Evolutionary conservation across 2,329 filamentous ascomycete species (phyloP).

Genomic region (Alternaria novae-zelandiae): DNA sequence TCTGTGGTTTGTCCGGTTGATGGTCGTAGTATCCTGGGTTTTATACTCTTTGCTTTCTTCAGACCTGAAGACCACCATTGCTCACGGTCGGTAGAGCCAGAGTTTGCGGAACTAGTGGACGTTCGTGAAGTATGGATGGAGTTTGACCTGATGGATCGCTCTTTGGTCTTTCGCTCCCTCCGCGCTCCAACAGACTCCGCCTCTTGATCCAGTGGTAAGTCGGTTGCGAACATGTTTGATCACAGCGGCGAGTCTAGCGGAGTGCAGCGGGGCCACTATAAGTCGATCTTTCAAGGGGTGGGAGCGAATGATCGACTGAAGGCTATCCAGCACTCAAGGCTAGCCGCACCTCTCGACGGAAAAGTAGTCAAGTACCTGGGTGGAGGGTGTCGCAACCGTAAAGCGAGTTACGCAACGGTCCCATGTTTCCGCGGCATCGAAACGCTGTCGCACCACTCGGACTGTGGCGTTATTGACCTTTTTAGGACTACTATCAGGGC

Average conservation of each 20-base stretch:
- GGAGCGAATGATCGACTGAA: conserved; percentile 11
- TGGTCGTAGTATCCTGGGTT: conserved; percentile 27
- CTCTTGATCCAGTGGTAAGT: conserved; percentile 46
- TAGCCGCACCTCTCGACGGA: conserved; percentile 20
- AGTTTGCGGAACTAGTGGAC: conserved; percentile 34
- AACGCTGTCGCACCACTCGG: conserved; percentile 30
- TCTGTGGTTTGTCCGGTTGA: conserved; percentile 24
- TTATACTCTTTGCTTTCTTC: conserved; percentile 40
- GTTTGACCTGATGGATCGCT: conserved; percentile 29
- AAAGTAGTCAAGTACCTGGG: conserved; percentile 31
- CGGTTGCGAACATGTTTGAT: conserved; percentile 48
- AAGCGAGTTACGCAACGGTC: conserved; percentile 33
- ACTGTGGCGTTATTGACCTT: conserved; percentile 40
- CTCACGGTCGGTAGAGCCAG: conserved; percentile 33
- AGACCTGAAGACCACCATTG: conserved; percentile 43
- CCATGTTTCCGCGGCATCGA: conserved; percentile 26
- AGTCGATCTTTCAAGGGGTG: conserved; percentile 17
- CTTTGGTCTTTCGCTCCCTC: conserved; percentile 41
- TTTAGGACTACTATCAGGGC: conserved; percentile 17
- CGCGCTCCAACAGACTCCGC: conserved; percentile 49
- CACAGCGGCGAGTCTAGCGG: conserved; percentile 9
- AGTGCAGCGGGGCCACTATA: conserved; percentile 22
- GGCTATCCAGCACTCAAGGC: conserved; percentile 4
- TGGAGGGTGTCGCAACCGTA: conserved; percentile 24
- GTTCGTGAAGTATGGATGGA: conserved; percentile 38